phyloP scores from a whole-genome alignment of 1,284 basidiomycete species.

The Mycena citricolor region DNA sequence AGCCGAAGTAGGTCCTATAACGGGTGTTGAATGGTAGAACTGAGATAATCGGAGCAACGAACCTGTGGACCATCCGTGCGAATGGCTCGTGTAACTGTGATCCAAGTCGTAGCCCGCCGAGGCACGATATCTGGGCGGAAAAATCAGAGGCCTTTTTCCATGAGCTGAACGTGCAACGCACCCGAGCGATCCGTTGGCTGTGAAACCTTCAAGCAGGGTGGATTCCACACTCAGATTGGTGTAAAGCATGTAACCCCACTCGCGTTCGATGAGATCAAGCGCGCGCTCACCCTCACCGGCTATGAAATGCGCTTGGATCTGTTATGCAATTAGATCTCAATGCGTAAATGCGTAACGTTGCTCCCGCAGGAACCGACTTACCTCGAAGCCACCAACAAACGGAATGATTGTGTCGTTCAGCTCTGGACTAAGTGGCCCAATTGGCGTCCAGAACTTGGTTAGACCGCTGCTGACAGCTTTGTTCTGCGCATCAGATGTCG shows the following conservation, averaged over 20 bases:
- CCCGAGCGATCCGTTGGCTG: constrained; percentile 50
- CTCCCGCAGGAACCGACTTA: constrained; percentile 23
- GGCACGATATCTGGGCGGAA: constrained; percentile 36
- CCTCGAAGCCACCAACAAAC: constrained; percentile 52
- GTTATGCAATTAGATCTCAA: background rate
- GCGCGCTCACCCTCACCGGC: constrained; percentile 47
- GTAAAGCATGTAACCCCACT: constrained; percentile 58
- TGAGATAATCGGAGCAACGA: background rate
- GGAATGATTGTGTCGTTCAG: constrained; percentile 52
- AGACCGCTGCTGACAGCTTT: constrained; percentile 43
- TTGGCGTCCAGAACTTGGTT: constrained; percentile 47
- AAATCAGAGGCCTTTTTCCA: constrained; percentile 1
- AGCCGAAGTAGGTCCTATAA: constrained; percentile 30
- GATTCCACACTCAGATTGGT: constrained; percentile 51
- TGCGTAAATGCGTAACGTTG: too few species aligned
- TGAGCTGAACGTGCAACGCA: constrained; percentile 24
- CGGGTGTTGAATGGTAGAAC: background rate
- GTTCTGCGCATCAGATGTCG: constrained; percentile 40
- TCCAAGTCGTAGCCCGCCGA: constrained; percentile 50
- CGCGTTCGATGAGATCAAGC: constrained; percentile 45
- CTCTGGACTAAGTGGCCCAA: constrained; percentile 50
- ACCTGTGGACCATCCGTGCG: constrained; percentile 37
- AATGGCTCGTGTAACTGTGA: constrained; percentile 46
- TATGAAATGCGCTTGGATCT: constrained; percentile 53
- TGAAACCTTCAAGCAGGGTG: constrained; percentile 51